Conservation (phyloP, 495 filamentous ascomycete species). For the Xylaria venustula region DNA sequence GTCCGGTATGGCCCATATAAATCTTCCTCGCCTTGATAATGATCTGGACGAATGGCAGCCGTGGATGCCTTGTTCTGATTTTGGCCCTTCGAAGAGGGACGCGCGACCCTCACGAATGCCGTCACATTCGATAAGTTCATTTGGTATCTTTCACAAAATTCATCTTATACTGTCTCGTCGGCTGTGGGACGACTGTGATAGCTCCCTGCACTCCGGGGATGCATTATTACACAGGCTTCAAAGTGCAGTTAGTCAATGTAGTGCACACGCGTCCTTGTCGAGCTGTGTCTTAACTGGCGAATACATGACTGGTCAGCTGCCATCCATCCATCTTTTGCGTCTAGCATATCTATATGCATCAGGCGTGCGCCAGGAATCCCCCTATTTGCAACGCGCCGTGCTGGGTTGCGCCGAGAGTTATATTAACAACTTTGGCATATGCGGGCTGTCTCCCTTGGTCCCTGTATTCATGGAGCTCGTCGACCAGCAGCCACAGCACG, state of each 20-base stretch:
- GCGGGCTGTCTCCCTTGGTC: constrained; percentile 10
- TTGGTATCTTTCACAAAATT: constrained; percentile 4
- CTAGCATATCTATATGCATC: background rate
- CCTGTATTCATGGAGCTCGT: constrained; percentile 2
- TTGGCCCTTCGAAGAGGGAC: constrained; percentile 2
- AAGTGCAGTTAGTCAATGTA: background rate
- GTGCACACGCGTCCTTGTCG: background rate
- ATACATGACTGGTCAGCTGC: background rate
- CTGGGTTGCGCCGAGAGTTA: constrained; percentile 7
- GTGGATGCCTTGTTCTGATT: constrained; percentile 43
- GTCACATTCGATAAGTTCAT: constrained; percentile 8
- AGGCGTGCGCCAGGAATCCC: background rate
- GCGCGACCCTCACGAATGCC: background rate
- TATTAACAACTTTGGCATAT: constrained; percentile 3
- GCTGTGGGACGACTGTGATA: background rate
- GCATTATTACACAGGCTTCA: background rate
- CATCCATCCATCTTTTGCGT: constrained; percentile 9
- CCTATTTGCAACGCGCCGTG: background rate
- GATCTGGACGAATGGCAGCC: constrained; percentile 72
- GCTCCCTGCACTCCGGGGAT: background rate
- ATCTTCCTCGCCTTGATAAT: constrained; percentile 57
- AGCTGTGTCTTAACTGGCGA: constrained; percentile 3
- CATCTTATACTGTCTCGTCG: constrained; percentile 4
- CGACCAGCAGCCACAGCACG: background rate
- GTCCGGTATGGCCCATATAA: constrained; percentile 42